phyloP scores from a whole-genome alignment of 495 filamentous ascomycete species.

The Xylaria intraflava region DNA sequence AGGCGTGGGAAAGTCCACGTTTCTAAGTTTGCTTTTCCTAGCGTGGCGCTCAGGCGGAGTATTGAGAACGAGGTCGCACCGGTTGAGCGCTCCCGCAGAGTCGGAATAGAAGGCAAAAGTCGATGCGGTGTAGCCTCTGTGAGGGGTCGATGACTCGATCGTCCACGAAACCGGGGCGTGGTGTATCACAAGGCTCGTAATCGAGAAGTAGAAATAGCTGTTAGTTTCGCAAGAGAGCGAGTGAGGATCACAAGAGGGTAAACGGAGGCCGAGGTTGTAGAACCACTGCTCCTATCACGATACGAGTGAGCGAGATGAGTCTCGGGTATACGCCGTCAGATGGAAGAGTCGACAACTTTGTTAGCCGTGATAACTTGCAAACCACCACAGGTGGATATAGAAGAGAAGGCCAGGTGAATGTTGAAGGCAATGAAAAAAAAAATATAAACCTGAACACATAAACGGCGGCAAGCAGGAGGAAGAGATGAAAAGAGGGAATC shows the following conservation, averaged over 20 bases:
- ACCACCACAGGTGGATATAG: not conserved
- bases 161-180: not conserved
- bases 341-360: not conserved
- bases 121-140: slow-evolving; percentile 5
- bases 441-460: not conserved
- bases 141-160: not conserved
- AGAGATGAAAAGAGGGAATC: slow-evolving; percentile 1
- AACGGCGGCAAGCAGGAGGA: not conserved
- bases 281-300: not conserved
- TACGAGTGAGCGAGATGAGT: not conserved
- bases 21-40: not conserved
- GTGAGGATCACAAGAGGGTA: not conserved
- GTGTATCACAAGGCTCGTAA: slow-evolving; percentile 13
- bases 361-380: not conserved
- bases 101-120: not conserved
- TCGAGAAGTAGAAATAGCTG: slow-evolving; percentile 1
- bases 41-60: not conserved
- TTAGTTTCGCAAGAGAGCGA: not conserved
- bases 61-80: not conserved
- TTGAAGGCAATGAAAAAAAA: not conserved
- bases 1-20: slow-evolving; percentile 9
- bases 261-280: not conserved
- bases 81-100: not conserved
- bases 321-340: not conserved
- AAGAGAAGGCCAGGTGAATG: not conserved